Evolutionary conservation across 2,329 filamentous ascomycete genomes (phyloP).

Genomic region (Diaporthe eres): DNA sequence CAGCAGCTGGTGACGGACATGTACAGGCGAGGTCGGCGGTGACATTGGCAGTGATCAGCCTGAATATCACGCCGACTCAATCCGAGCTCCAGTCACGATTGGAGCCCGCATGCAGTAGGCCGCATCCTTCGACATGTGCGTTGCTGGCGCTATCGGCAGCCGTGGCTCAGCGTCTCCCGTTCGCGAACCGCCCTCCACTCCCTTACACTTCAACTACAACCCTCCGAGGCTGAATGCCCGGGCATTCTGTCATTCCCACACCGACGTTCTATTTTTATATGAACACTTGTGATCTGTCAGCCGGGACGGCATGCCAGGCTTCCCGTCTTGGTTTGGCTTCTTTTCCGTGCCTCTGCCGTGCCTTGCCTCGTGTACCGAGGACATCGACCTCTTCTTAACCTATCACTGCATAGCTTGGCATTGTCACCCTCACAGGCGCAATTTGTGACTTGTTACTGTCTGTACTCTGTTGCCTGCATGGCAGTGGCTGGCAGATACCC

Average conservation of each 20-base stretch:
- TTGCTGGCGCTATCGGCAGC: constrained; percentile 5
- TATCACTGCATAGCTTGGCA: background rate
- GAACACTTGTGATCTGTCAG: constrained; percentile 13
- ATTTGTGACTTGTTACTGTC: constrained; percentile 1
- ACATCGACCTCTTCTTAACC: background rate
- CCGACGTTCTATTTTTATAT: constrained; percentile 26
- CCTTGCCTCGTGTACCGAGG: background rate
- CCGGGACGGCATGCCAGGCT: constrained; percentile 15
- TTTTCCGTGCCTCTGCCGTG: background rate
- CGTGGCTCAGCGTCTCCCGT: constrained; percentile 2
- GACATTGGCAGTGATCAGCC: constrained; percentile 23
- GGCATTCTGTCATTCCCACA: constrained; percentile 25
- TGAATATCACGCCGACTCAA: constrained; percentile 16
- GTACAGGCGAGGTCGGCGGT: background rate
- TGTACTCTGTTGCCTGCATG: background rate
- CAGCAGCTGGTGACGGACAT: background rate
- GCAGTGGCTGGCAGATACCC: background rate
- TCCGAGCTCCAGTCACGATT: constrained; percentile 4
- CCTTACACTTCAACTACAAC: background rate
- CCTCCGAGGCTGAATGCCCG: constrained; percentile 16
- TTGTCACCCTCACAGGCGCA: background rate
- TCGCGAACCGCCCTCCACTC: background rate
- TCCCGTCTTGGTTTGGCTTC: constrained; percentile 28
- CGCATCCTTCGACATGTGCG: constrained; percentile 10
- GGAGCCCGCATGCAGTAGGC: constrained; percentile 26